phyloP scores from a whole-genome alignment of 2,329 filamentous ascomycete genomes.

The Cladosporium halotolerans region DNA sequence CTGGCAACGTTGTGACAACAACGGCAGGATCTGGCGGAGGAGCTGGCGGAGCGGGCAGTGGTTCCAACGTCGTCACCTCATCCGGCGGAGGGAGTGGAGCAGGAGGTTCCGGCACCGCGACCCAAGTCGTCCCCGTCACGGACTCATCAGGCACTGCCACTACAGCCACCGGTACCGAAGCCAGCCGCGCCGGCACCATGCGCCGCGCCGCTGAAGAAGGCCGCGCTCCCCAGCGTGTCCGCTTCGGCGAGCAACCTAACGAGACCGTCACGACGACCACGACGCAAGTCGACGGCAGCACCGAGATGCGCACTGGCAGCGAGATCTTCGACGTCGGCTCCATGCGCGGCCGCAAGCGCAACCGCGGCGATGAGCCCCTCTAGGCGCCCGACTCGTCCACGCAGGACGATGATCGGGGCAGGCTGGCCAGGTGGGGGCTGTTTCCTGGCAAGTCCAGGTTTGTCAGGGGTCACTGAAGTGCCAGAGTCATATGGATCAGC shows the following conservation, averaged over 20 bases:
- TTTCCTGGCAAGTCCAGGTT: not conserved
- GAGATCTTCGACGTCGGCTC: constrained; percentile 9
- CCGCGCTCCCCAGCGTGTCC: constrained; percentile 1
- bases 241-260: constrained; percentile 1
- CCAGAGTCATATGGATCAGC: too few relatives aligned
- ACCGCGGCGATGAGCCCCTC: constrained; percentile 8
- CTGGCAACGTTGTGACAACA: too few relatives aligned
- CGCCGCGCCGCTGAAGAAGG: constrained; percentile 8
- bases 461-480: not conserved
- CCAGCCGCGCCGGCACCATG: constrained; percentile 3
- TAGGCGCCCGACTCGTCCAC: constrained; percentile 7
- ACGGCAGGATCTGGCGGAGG: not conserved
- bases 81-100: not conserved
- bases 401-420: constrained; percentile 3
- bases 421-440: not conserved
- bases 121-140: not conserved
- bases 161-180: not conserved
- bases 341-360: constrained; percentile 7
- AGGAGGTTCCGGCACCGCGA: not conserved
- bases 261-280: not conserved
- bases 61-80: not conserved
- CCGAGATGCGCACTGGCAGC: constrained; percentile 7
- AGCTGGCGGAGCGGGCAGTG: not conserved
- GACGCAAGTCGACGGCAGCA: constrained; percentile 3
- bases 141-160: not conserved